A percentile compares a stretch with the other conserved stretches of the same genome.
phyloP scores from a whole-genome alignment of 2,329 filamentous ascomycete species.

The Colletotrichum godetiae region DNA sequence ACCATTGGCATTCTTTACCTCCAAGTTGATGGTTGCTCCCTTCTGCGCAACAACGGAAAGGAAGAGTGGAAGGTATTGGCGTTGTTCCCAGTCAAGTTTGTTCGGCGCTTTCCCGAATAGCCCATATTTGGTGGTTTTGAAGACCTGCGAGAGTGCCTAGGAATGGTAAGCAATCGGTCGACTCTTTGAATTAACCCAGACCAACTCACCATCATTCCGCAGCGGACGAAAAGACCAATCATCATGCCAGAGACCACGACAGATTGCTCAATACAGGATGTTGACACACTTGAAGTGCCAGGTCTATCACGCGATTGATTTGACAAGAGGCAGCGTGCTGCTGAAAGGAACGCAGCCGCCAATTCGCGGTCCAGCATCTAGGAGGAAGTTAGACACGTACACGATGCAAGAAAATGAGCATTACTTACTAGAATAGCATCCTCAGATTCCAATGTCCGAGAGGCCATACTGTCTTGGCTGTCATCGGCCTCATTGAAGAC shows the following conservation, averaged over 20 bases:
- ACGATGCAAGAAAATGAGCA: not conserved
- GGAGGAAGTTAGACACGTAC: constrained; percentile 19
- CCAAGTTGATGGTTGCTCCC: constrained; percentile 58
- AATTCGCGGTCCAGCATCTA: constrained; percentile 62
- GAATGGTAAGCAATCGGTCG: constrained; percentile 38
- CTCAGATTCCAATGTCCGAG: constrained; percentile 55
- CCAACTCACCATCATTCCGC: constrained; percentile 53
- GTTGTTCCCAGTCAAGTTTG: constrained; percentile 52
- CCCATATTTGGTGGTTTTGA: constrained; percentile 59
- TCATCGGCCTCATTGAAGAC: constrained; percentile 52
- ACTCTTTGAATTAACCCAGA: constrained; percentile 2
- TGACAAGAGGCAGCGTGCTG: constrained; percentile 54
- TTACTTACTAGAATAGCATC: constrained; percentile 57
- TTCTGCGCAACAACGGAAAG: constrained; percentile 59
- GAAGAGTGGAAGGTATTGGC: constrained; percentile 63
- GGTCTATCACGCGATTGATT: constrained; percentile 25
- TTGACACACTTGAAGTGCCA: constrained; percentile 21
- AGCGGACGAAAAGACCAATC: constrained; percentile 56
- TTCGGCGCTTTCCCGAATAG: constrained; percentile 59
- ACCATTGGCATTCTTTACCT: constrained; percentile 40
- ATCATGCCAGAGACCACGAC: constrained; percentile 59
- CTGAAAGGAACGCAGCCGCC: constrained; percentile 58
- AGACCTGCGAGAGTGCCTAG: constrained; percentile 56
- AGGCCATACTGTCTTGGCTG: constrained; percentile 50
- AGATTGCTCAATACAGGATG: constrained; percentile 55